Conservation (phyloP, 2,329 filamentous ascomycete species). For the Clarireedia hainanense region DNA sequence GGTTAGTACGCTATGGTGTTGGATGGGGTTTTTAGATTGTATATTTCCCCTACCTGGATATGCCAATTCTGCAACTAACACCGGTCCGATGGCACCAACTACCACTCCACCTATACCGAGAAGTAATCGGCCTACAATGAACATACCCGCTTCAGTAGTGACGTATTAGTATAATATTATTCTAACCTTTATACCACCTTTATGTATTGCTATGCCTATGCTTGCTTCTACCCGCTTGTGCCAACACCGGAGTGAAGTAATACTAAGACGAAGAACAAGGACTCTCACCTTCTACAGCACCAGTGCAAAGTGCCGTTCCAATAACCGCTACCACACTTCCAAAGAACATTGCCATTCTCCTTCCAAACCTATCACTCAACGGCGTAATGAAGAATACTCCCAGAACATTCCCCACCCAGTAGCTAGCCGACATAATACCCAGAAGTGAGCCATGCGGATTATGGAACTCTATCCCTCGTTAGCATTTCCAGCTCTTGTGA, state of each 20-base stretch:
- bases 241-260: background rate
- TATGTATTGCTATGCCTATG: background rate
- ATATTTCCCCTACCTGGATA: constrained; percentile 5
- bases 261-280: background rate
- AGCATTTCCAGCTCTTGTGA: background rate
- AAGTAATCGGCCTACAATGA: constrained; percentile 5
- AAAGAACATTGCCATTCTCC: constrained; percentile 6
- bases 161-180: background rate
- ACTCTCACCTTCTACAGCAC: constrained; percentile 1
- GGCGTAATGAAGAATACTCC: constrained; percentile 16
- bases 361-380: constrained; percentile 4
- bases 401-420: constrained; percentile 17
- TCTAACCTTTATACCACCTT: background rate
- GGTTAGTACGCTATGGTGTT: background rate
- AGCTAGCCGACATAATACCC: constrained; percentile 14
- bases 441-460: constrained; percentile 12
- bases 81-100: constrained; percentile 13
- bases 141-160: constrained; percentile 4
- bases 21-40: background rate
- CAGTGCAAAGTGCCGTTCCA: constrained; percentile 6
- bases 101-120: constrained; percentile 10
- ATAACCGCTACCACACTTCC: constrained; percentile 6
- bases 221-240: too few relatives aligned
- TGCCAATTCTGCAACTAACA: constrained; percentile 9
- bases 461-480: constrained; percentile 13